A percentile compares a stretch with the other conserved stretches of the same genome.
Evolutionary conservation across 352 stramenopile species (phyloP).

Genomic region (Aphanomyces stellatus): DNA sequence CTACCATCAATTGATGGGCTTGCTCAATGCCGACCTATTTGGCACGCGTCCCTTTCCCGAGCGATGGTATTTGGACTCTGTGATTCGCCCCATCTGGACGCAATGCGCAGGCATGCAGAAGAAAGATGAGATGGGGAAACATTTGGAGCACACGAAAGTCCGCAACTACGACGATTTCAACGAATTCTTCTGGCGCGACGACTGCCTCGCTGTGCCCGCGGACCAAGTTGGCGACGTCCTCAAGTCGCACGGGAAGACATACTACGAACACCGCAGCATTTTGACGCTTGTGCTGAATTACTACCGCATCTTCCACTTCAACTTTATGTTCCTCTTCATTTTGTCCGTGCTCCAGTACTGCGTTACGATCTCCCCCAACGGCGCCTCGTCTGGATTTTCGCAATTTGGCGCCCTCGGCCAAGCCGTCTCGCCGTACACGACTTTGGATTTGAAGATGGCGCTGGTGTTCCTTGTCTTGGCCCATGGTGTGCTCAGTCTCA

Average conservation of each 20-base stretch:
- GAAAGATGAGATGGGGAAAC: constrained; percentile 52
- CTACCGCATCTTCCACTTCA: constrained; percentile 75
- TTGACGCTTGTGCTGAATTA: constrained; percentile 71
- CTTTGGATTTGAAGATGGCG: constrained; percentile 54
- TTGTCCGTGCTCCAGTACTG: constrained; percentile 53
- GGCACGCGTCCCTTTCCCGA: constrained; percentile 34
- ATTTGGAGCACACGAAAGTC: constrained; percentile 54
- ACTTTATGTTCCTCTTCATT: constrained; percentile 65
- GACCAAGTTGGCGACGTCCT: constrained; percentile 41
- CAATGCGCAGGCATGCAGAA: constrained; percentile 55
- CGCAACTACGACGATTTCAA: constrained; percentile 79
- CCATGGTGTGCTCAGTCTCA: constrained; percentile 38
- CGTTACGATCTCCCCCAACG: constrained; percentile 46
- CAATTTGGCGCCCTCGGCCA: constrained; percentile 51
- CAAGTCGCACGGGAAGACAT: constrained; percentile 65
- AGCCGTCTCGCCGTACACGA: constrained; percentile 40
- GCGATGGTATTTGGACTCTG: constrained; percentile 47
- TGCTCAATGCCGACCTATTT: constrained; percentile 52
- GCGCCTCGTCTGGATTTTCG: constrained; percentile 43
- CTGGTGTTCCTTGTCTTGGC: constrained; percentile 44
- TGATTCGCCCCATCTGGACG: constrained; percentile 52
- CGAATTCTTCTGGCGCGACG: constrained; percentile 72
- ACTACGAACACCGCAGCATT: constrained; percentile 67
- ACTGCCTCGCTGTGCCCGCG: constrained; percentile 48
- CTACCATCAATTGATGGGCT: constrained; percentile 77